Percentiles rank a stretch among this genome's conserved stretches.
Evolutionary conservation across 2,329 filamentous ascomycete species (phyloP).

Genomic region (Fusarium aywerte): DNA sequence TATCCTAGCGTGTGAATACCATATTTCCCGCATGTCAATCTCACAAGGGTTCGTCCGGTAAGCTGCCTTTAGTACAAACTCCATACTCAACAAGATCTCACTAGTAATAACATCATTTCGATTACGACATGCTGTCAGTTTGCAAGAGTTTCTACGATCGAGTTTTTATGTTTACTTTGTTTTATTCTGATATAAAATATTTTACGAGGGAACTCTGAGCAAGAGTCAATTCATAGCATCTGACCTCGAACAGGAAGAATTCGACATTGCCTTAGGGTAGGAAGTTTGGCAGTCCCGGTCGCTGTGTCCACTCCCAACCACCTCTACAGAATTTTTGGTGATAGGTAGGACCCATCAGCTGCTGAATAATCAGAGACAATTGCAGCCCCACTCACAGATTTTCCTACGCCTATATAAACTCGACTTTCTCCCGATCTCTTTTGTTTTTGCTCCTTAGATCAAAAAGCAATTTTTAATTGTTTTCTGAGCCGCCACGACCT

Average conservation of each 20-base stretch:
- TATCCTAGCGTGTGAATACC: not conserved
- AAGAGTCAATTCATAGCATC: no score
- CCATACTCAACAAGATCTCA: no score
- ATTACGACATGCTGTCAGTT: no score
- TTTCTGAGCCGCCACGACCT: conserved; percentile 70
- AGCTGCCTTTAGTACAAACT: no score
- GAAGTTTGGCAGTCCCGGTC: not conserved
- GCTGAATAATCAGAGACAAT: conserved; percentile 32
- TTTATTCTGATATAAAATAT: no score
- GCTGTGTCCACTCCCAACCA: not conserved
- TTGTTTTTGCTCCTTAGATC: conserved; percentile 63
- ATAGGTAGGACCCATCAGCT: not conserved
- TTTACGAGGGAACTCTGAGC: no score
- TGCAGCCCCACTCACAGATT: conserved; percentile 36
- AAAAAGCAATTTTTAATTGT: conserved; percentile 62
- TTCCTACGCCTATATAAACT: conserved; percentile 41
- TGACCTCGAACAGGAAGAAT: not conserved
- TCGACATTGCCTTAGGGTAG: not conserved
- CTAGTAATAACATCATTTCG: no score
- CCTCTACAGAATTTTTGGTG: not conserved
- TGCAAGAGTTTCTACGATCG: no score
- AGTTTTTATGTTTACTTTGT: no score
- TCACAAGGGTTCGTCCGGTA: no score
- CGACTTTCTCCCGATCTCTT: conserved; percentile 42
- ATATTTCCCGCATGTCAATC: not conserved